Base-by-base conservation (phyloP, 371 early-diverging fungal species). In the Caulochytrium protostelioides region DNA sequence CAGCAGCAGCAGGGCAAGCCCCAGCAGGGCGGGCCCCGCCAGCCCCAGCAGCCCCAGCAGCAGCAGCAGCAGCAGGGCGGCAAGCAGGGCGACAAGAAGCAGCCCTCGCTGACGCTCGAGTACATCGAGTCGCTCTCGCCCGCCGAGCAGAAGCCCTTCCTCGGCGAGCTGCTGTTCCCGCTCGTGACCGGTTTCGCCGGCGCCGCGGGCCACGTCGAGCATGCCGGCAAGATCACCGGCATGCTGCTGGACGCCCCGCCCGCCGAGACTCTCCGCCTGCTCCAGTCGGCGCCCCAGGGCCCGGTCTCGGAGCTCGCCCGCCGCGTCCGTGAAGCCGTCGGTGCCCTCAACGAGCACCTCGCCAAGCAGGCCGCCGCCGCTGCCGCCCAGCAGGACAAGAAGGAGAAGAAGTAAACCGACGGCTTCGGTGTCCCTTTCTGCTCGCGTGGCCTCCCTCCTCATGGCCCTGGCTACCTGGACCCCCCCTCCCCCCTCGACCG, bases 221-320 rank as follows among this genome's bases (percentile, higher is more conserved):
- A 59, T 41, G 87, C 92, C 43, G 85, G 86, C 53, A 95, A 95
- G 78, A 83, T 95, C 50, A 95, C 95, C 12, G 95, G 95, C 42
- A 95, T 95, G 92, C 66, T 95, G 33, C 63, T 95, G 39, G 95
- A 95, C 64, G 92, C 92, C 91, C 90, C 91, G 51, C 83, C 83
- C 52, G 61, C 69, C 40, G 92, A 92, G 60, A 59, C 92, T 33
- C 54, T 92, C 47, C 75, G 79, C 55, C 52, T 95, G 38, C 50
- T 92, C 30, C 87, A 86, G 57, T 66, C 66, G 52, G 54, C 55
- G 46, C 41, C 16, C 50, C 49, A 13, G 54, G 57, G 5, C 43
- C 58, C n/a, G 15, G 21, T 26, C 46, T 24, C 42, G 58, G 71
- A 61, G 34, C 62, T 80, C 41, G 61, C 66, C 29, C 56, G 48